Evolutionary conservation across 345 rosid genomes (phyloP).

Genomic region (Pistacia vera): DNA sequence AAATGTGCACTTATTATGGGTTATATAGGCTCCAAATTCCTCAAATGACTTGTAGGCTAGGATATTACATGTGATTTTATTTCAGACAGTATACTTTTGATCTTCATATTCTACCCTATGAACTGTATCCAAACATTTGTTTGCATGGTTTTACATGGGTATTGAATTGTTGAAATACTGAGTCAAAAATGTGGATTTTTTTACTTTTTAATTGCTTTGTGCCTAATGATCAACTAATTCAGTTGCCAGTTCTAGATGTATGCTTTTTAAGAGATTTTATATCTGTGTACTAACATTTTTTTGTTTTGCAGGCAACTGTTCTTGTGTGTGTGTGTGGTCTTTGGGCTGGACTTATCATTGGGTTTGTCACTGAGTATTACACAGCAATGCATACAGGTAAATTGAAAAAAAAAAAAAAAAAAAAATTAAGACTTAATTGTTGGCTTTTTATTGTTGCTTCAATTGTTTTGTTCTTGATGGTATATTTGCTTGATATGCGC

Average conservation of each 20-base stretch:
- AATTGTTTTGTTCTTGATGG: not conserved
- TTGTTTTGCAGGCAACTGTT: constrained; percentile 61
- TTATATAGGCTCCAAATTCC: not conserved
- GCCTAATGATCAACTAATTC: too few relatives aligned
- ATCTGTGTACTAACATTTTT: constrained; percentile 4
- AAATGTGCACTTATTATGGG: not conserved
- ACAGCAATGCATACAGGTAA: constrained; percentile 81
- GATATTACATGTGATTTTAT: not conserved
- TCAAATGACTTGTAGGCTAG: not conserved
- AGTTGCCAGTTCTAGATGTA: too few relatives aligned
- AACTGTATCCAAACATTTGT: not conserved
- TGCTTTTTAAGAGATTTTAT: not conserved
- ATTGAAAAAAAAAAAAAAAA: too few relatives aligned
- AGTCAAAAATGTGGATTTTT: not conserved
- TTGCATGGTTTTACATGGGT: not conserved
- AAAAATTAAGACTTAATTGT: not conserved
- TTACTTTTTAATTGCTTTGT: too few relatives aligned
- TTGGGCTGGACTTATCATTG: constrained; percentile 76
- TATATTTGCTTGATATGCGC: constrained; percentile 38
- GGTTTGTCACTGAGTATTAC: constrained; percentile 68
- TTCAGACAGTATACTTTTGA: not conserved
- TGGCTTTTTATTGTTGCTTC: not conserved
- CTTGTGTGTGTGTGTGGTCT: constrained; percentile 68
- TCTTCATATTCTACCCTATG: not conserved
- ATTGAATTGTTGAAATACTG: not conserved